These are phyloP conservation scores for Nicotiana noctiflora DNA, from an alignment of 257 asterid species.

Conservation along the genomic window DNA sequence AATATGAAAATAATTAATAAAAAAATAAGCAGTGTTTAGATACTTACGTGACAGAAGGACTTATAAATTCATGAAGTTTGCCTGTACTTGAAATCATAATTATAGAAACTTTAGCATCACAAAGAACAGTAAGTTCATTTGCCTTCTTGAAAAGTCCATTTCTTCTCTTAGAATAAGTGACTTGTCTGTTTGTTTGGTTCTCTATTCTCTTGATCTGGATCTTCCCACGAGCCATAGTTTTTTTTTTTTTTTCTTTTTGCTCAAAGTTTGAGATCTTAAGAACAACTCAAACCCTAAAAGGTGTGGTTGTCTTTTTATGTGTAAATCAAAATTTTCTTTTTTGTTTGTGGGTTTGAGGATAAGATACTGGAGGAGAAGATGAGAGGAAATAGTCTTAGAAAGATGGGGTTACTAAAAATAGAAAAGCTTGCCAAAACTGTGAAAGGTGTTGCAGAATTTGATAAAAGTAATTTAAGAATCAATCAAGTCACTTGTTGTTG, in stretches of 20 bases:
- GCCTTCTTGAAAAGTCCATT: slow-evolving; percentile 96
- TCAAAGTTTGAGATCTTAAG: background rate
- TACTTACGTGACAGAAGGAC: slow-evolving; percentile 53
- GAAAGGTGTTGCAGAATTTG: slow-evolving; percentile 52
- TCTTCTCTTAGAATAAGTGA: slow-evolving; percentile 94
- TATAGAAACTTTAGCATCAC: slow-evolving; percentile 88
- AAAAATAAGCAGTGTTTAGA: background rate
- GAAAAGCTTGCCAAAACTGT: slow-evolving; percentile 47
- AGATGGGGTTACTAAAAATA: slow-evolving; percentile 29
- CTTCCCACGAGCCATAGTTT: slow-evolving; percentile 85
- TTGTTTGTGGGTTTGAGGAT: background rate
- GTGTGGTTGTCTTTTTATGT: background rate
- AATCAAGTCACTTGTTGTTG: slow-evolving; percentile 21
- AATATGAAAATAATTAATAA: background rate
- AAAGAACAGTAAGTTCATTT: slow-evolving; percentile 82
- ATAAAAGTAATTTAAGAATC: slow-evolving; percentile 56
- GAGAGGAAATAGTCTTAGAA: slow-evolving; percentile 17
- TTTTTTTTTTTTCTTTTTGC: background rate
- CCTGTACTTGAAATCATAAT: slow-evolving; percentile 74
- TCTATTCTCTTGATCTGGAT: slow-evolving; percentile 96
- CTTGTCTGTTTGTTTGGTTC: slow-evolving; percentile 95
- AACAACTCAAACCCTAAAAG: background rate
- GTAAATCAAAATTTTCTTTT: background rate
- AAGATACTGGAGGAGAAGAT: slow-evolving; percentile 20
- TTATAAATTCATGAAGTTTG: slow-evolving; percentile 90